Evolutionary conservation across 768 basidiomycete species (phyloP).

Genomic region (Coprinopsis cinerea): DNA sequence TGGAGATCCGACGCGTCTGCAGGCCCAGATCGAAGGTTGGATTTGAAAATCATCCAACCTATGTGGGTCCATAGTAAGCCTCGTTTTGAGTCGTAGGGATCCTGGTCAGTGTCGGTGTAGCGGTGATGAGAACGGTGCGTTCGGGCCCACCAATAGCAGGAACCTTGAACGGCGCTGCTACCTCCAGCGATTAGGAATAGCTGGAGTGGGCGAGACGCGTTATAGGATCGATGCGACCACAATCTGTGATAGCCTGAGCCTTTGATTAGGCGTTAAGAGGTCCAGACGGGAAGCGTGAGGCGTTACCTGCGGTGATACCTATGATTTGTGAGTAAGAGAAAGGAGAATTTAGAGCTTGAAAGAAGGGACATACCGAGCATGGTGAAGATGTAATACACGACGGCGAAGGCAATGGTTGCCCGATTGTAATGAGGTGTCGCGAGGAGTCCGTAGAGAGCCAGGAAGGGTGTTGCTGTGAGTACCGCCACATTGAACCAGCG

Average conservation of each 20-base stretch:
- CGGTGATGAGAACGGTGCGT: constrained; percentile 81
- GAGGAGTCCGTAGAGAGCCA: constrained; percentile 66
- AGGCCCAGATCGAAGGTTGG: constrained; percentile 61
- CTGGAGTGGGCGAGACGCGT: constrained; percentile 67
- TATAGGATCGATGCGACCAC: constrained; percentile 83
- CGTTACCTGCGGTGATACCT: constrained; percentile 47
- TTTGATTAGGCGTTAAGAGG: background rate
- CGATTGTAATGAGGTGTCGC: constrained; percentile 35
- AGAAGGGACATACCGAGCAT: constrained; percentile 57
- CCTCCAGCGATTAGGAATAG: constrained; percentile 67
- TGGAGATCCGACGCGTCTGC: constrained; percentile 70
- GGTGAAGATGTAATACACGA: constrained; percentile 78
- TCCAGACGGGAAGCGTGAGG: background rate
- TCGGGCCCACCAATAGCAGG: constrained; percentile 83
- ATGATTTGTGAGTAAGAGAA: constrained; percentile 4
- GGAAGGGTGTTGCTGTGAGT: constrained; percentile 61
- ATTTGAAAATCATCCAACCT: constrained; percentile 82
- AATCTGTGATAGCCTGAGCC: constrained; percentile 69
- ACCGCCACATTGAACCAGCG: constrained; percentile 76
- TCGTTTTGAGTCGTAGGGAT: constrained; percentile 78
- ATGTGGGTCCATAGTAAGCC: constrained; percentile 77
- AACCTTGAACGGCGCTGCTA: constrained; percentile 80
- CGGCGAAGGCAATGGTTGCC: constrained; percentile 55
- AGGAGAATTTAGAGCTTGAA: constrained; percentile 3
- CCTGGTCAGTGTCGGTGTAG: constrained; percentile 80